Evolutionary conservation across 2,329 filamentous ascomycete species (phyloP), one percentile per base, ranked within the genome.

Genomic region (Shiraia sp.): DNA sequence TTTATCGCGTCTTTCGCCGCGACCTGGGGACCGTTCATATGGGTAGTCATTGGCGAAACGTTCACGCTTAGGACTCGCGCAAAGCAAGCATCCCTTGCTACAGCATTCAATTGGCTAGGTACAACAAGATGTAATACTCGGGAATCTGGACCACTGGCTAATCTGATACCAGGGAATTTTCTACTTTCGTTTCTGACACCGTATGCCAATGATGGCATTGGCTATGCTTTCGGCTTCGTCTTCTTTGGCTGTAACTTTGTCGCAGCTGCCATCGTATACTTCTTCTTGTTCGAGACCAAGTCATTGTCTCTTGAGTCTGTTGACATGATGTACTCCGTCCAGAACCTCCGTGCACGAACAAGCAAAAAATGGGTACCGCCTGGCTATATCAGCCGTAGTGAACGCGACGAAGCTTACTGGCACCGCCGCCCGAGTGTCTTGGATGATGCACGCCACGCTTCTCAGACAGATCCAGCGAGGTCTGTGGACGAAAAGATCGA

Each of bases 1-100:
- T 90, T 88, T 69, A 89, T 90, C 41, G 79, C 82, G 34, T 84
- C 80, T 1, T 90, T 88, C 53, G 86, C 86, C 17, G 72, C 74
- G 31, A 87, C 83, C 2, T 88, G 61, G 61, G 85, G 85, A 10
- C 85, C 85, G 0, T 75, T 76, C 55, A 61, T 75, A 7, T 78
- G 75, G 75, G 66, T 74, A 1, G 73, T 77, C 23, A 69, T 69
- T 15, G 63, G 59, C 23, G 62, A 66, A 34, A 65, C 50, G 1
- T 65, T 65, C 45, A 58, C 61, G n/a, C 55, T 65, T 3, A 53
- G 63, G 14, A 61, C 62, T 15, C 58, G 59, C 32, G 63, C 61
- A n/a, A 65, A 66, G 53, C 63, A 66, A 33, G 63, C 59, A 10
- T 65, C 62, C 32, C 52, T 65, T 35, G 58, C 63, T 5, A 65